Conservation (phyloP, 768 basidiomycete species). For the Hysterangium stoloniferum region DNA sequence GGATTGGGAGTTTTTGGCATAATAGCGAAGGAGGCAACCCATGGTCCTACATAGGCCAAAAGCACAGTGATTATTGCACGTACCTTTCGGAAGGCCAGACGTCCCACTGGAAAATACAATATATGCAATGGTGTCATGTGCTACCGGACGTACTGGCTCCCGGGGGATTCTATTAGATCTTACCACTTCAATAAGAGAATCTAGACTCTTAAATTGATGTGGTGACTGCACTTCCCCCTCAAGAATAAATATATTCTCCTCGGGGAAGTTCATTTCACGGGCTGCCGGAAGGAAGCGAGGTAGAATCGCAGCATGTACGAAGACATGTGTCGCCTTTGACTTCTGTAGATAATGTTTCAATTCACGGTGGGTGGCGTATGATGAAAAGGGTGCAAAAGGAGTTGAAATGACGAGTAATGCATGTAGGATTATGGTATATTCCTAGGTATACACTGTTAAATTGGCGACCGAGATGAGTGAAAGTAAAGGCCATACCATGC, state of each 20-base stretch:
- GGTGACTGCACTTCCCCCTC: slow-evolving; percentile 15
- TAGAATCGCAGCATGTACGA: slow-evolving; percentile 42
- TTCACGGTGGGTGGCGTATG: slow-evolving; percentile 50
- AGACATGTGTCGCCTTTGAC: slow-evolving; percentile 43
- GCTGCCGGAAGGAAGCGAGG: slow-evolving; percentile 33
- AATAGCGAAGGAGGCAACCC: no score
- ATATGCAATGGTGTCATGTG: slow-evolving; percentile 53
- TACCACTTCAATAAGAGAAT: not conserved
- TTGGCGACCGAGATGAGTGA: not conserved
- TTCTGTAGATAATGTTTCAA: slow-evolving; percentile 42
- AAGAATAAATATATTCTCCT: slow-evolving; percentile 10
- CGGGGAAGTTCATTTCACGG: slow-evolving; percentile 19
- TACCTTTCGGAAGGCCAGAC: slow-evolving; percentile 69
- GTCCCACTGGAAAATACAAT: slow-evolving; percentile 75
- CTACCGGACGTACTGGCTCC: slow-evolving; percentile 37
- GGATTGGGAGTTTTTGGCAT: no score
- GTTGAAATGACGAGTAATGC: slow-evolving; percentile 40
- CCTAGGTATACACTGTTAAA: slow-evolving; percentile 29
- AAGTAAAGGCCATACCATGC: slow-evolving; percentile 37
- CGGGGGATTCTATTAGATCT: slow-evolving; percentile 23
- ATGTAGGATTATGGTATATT: slow-evolving; percentile 45
- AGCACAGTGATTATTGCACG: not conserved
- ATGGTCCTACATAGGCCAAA: no score
- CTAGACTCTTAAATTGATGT: not conserved
- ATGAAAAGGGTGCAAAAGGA: slow-evolving; percentile 47